Evolutionary conservation across 345 rosid species (phyloP), one percentile per base, ranked within the genome.

Genomic region (Brassica napus): DNA sequence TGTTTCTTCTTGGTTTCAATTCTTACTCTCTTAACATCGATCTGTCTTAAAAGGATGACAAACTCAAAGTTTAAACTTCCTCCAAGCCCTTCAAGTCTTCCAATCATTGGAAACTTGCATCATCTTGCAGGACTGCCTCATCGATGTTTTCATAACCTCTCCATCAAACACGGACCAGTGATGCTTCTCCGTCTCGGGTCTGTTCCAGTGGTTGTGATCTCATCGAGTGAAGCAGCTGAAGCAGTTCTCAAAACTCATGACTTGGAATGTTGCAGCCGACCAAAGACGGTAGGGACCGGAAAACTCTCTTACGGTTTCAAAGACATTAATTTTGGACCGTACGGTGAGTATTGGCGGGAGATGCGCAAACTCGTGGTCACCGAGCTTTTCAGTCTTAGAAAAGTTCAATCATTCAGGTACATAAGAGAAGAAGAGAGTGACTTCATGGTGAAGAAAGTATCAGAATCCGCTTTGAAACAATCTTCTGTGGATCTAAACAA

Each of bases 161-260:
- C 91, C 15, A 58, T 32, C 69, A 74, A 71, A 65, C 83, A 86
- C 79, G 62, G 62, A 57, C 24, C 62, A 9, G 62, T 57, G 6
- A 21, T 57, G 14, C 62, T 57, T 57, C 62, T 57, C 10, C 62
- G 62, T 8, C 62, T 57, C 0, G 62, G 62, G 12, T 57, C 0
- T 8, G 0, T 21, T 57, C 62, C 62, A 57, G 62, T 57, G 62
- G 62, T 57, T 57, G 62, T 57, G 1, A 57, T 57, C 28, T 87
- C 89, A 65, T 83, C 93, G 2, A 86, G 92, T 0, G 89, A 88
- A 69, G 76, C 74, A 61, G 94, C 92, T 12, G 86, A 85, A 74
- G 88, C 82, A 59, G 76, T 89, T 72, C 91, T 90, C n/a, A 90
- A 87, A 84, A 90, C 90, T n/a, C 87, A 86, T 16, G 91, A 90